Percentiles rank a stretch among this genome's conserved stretches.
phyloP scores from a whole-genome alignment of 805 yeast species.

The Lipomyces yamadae region DNA sequence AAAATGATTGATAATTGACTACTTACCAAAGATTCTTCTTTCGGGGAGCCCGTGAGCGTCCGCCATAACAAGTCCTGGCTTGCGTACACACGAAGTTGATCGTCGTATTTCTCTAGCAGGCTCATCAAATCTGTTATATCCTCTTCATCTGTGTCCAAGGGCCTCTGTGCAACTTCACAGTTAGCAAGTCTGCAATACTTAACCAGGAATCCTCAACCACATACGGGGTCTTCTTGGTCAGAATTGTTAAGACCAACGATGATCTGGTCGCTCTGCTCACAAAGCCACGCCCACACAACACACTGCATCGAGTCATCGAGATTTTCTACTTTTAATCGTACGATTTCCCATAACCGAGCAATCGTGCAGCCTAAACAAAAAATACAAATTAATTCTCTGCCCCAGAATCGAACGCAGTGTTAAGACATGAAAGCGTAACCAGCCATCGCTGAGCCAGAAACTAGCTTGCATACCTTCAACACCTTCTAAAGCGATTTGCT shows the following conservation, averaged over 20 bases:
- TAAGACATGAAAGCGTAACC: not conserved
- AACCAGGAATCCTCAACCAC: not conserved
- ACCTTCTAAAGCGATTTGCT: slow-evolving; percentile 44
- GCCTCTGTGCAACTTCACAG: slow-evolving; percentile 11
- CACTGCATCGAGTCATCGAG: slow-evolving; percentile 39
- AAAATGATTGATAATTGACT: not conserved
- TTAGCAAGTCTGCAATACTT: not conserved
- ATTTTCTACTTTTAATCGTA: slow-evolving; percentile 28
- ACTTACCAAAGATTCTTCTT: slow-evolving; percentile 40
- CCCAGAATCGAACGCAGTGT: slow-evolving; percentile 7
- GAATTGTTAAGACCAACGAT: slow-evolving; percentile 30
- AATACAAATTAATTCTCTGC: not conserved
- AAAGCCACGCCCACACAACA: slow-evolving; percentile 43
- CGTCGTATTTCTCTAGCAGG: slow-evolving; percentile 30
- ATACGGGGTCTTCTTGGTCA: slow-evolving; percentile 15
- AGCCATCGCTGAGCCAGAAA: not conserved
- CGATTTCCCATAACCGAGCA: slow-evolving; percentile 41
- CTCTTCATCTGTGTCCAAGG: slow-evolving; percentile 12
- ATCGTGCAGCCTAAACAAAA: slow-evolving; percentile 39
- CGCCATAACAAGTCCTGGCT: slow-evolving; percentile 47
- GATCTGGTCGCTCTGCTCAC: slow-evolving; percentile 34
- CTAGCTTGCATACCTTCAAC: slow-evolving; percentile 39
- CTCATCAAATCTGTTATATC: slow-evolving; percentile 25
- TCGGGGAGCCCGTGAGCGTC: slow-evolving; percentile 45
- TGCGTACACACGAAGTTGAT: slow-evolving; percentile 39